A percentile compares a stretch with the other conserved stretches of the same genome.
Conservation (phyloP, 2,329 filamentous ascomycete species). For the Endocalyx cinctus region DNA sequence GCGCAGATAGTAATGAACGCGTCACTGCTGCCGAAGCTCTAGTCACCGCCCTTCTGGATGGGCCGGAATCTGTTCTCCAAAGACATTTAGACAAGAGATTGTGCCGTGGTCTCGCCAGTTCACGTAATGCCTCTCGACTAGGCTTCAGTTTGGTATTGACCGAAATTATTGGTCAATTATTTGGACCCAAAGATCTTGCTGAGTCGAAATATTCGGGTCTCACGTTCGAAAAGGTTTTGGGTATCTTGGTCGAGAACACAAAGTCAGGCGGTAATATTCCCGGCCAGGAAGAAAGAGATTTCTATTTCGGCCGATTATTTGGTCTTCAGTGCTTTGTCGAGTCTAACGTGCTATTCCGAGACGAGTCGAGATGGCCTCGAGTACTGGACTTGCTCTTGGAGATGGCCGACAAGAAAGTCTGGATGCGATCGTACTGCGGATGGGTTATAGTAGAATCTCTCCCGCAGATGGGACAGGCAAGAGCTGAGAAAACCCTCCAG, state of each 20-base stretch:
- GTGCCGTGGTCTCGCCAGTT: constrained; percentile 83
- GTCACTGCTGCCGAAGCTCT: constrained; percentile 56
- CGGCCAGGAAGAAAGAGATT: constrained; percentile 77
- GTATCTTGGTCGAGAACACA: constrained; percentile 51
- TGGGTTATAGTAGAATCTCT: constrained; percentile 74
- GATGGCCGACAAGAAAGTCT: constrained; percentile 76
- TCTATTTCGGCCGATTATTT: constrained; percentile 80
- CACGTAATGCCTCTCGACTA: constrained; percentile 79
- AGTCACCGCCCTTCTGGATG: constrained; percentile 49
- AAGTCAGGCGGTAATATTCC: constrained; percentile 48
- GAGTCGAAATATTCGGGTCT: constrained; percentile 46
- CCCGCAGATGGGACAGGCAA: constrained; percentile 53
- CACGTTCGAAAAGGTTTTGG: constrained; percentile 52
- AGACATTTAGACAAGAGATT: constrained; percentile 63
- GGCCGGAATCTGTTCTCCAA: constrained; percentile 48
- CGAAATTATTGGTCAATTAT: constrained; percentile 70
- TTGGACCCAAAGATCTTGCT: constrained; percentile 44
- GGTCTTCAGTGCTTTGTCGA: constrained; percentile 82
- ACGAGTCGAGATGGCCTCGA: constrained; percentile 55
- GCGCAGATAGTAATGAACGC: constrained; percentile 52
- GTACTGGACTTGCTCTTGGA: constrained; percentile 71
- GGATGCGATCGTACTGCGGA: constrained; percentile 84
- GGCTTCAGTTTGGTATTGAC: constrained; percentile 88
- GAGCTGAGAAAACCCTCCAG: constrained; percentile 58
- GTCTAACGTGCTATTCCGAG: constrained; percentile 65